Evolutionary conservation across 2,329 filamentous ascomycete genomes (phyloP), one percentile per base, ranked within the genome.

Genomic region (Cordyceps fumosorosea): DNA sequence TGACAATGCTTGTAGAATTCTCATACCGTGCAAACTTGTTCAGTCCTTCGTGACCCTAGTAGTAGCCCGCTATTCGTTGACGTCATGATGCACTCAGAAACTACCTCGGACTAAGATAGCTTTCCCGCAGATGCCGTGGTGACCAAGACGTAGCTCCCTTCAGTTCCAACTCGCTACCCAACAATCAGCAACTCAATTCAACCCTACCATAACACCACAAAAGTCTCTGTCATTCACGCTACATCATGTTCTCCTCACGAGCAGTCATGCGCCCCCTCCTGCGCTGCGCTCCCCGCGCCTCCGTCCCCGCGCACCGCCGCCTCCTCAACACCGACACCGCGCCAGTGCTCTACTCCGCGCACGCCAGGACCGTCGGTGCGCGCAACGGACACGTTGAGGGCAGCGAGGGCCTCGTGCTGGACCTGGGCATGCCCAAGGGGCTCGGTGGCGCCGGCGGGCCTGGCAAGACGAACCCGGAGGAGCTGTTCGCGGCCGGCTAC

Each of bases 401-500:
- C 66, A 62, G 62, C 45, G 70, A 71, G 63, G 68, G 69, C 63
- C 69, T 71, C 42, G 55, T 64, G 40, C 60, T 71, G 12, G 74
- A 77, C 37, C 72, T 78, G 1, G 74, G 73, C 20, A 78, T 78
- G 77, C 72, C 76, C 61, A 78, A 77, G 65, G 72, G 71, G 1
- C 72, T 79, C 14, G 76, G 76, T 47, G 77, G 76, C 10, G 52
- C 67, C 0, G 76, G 76, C 16, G 75, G 71, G 58, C 63, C 60
- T 40, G 71, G 75, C 62, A 79, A 78, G 67, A 78, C 78, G 7
- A 80, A 77, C 64, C 76, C 76, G 1, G 78, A 80, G 68, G 78
- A 80, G 64, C 73, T 80, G 2, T 80, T 80, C 63, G 77, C 78
- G 1, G 77, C 77, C 0, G 77, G 77, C 24, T 80, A 79, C 63